Base-by-base conservation (phyloP, 106 monocot genomes). In the Acorus calamus region DNA sequence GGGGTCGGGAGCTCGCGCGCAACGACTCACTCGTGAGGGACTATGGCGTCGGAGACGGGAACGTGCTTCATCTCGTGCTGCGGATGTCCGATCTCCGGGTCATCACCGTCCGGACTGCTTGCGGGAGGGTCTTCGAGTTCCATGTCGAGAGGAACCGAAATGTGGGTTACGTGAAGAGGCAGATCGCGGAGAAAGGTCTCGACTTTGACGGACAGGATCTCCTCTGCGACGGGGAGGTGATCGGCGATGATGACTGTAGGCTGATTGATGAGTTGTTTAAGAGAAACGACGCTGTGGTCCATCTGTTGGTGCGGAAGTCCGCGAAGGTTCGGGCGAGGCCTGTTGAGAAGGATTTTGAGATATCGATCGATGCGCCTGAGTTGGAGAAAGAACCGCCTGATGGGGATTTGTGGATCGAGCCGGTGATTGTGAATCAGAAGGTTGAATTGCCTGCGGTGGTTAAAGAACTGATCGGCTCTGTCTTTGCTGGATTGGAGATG, bases 21-120 rank as follows among this genome's bases (percentile, higher is more conserved):
- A 84, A 81, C 52, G 48, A 87, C 42, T 69, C 76, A 60, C 65
- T 57, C 3, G 81, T 92, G 9, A 64, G 78, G 41, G 91, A 92
- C 47, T 92, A 92, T 50, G 91, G 91, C 7, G 78, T 92, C 12
- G 66, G 71, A 0, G 71, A 87, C 62, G 91, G 91, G 3, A 81
- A 87, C 46, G 58, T 92, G 7, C 76, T 92, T 56, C 87, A 92
- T 59, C 81, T 92, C 6, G 76, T 83, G 6, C 75, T 87, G 47
- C 72, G 76, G 42, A 46, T 92, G 3, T 79, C 81, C 3, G 74
- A 92, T 60, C 66, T 87, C 53, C 68, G 84, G 10, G 51, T 55
- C 51, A 84, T 87, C 78, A 74, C 76, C 44, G 91, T 87, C 12
- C 76, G 78, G 44, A 92, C 91, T 10, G 46, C 65, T 2, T 79